Evolutionary conservation across 345 rosid genomes (phyloP), one percentile per base, ranked within the genome.

Genomic region (Eucalyptus polyanthemos): DNA sequence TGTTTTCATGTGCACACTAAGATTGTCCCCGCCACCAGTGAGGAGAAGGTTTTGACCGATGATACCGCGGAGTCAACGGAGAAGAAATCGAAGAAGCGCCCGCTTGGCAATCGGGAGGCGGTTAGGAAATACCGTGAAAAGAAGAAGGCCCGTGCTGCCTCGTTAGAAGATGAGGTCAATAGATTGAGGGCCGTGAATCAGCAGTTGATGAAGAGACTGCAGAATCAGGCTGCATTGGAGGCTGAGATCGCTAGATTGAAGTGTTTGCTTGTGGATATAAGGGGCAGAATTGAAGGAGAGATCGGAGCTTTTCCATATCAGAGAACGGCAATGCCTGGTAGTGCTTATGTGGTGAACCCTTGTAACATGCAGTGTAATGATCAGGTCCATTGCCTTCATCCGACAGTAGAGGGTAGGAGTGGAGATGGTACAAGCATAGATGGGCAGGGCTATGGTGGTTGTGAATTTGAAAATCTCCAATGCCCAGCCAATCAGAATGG

Each of bases 201-300:
- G 92, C 99, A 96, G 91, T 91, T 98, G 86, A 40, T 94, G 94
- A 97, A 94, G 95, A 95, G 97, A 92, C 91, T 97, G 94, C 99
- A 96, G 90, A 96, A 96, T 89, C 99, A 97, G 90, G 97, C 97
- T 86, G 95, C 93, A 62, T 92, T 98, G 93, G 99, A 98, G 90
- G 96, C 98, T 76, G 99, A 98, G 95, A 87, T 94, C 60, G 92
- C 97, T 1, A 95, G 99, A 96, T 96, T 97, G 22, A 98, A 98
- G 94, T 98, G 99, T 93, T 93, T 98, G 93, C 99, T 97, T 90
- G 99, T 97, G 86, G 99, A 98, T 88, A 93, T 98, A 27, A 93
- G 99, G 86, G 99, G 99, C 44, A 95, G 99, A 90, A 98, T 98
- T 14, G 99, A 98, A 89, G 99, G 99, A 88, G 99, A 97, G 90